phyloP scores from a whole-genome alignment of 129 eudicot species.

The Centella asiatica region DNA sequence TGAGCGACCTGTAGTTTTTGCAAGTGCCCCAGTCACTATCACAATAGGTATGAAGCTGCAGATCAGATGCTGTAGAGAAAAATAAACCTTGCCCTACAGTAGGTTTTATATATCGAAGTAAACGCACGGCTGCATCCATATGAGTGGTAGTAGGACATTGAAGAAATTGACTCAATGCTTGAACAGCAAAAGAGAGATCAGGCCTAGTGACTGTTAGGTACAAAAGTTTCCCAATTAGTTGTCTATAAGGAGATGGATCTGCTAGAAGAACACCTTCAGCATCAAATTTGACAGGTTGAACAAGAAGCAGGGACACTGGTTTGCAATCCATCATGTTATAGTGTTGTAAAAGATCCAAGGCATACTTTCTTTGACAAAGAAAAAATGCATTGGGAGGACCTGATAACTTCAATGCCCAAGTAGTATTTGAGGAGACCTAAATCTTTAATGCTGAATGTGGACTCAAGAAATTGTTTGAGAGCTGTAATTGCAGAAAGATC shows the following conservation, averaged over 20 bases:
- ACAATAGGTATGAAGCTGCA: background rate
- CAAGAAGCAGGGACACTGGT: background rate
- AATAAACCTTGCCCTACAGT: slow-evolving; percentile 11
- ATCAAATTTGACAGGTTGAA: background rate
- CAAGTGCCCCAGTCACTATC: slow-evolving; percentile 12
- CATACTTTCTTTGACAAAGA: background rate
- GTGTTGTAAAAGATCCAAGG: background rate
- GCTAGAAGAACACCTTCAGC: background rate
- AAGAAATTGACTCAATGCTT: slow-evolving; percentile 7
- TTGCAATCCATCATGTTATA: background rate
- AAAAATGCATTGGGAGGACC: background rate
- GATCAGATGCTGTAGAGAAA: background rate
- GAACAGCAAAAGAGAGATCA: background rate
- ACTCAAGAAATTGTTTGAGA: background rate
- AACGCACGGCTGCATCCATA: background rate
- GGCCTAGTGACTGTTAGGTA: slow-evolving; percentile 5
- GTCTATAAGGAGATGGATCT: background rate
- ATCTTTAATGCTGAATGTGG: background rate
- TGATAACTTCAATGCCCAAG: background rate
- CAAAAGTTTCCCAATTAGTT: background rate
- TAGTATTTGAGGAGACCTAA: slow-evolving; percentile 1
- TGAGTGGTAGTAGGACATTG: background rate
- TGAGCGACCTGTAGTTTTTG: background rate
- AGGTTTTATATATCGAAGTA: slow-evolving; percentile 1
- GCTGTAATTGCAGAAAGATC: background rate